These are phyloP conservation scores for Takashimella koratensis DNA, from an alignment of 1,284 basidiomycete species.

Conservation along the genomic window DNA sequence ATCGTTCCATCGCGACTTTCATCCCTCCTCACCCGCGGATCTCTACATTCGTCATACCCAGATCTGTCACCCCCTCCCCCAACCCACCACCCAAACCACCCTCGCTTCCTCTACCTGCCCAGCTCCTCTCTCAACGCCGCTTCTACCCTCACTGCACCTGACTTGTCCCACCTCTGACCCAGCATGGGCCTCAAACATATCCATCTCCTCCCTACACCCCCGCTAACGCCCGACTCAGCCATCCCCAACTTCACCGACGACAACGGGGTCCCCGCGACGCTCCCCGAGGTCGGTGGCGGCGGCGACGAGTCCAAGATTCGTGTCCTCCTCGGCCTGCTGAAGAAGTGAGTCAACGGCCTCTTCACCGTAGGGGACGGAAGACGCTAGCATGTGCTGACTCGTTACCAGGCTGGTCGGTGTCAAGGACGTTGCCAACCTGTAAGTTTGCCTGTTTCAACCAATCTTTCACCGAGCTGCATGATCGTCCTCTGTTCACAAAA, in stretches of 20 bases:
- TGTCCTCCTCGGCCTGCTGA: slow-evolving; percentile 82
- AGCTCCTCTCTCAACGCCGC: slow-evolving; percentile 6
- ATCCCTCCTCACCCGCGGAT: neutral
- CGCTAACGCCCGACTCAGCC: slow-evolving; percentile 12
- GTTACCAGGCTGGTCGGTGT: slow-evolving; percentile 55
- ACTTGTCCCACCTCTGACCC: slow-evolving; percentile 1
- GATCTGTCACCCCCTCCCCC: neutral
- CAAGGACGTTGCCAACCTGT: slow-evolving; percentile 89
- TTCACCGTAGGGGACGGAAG: too few species aligned
- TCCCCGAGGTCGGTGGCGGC: slow-evolving; percentile 67
- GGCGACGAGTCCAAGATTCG: slow-evolving; percentile 85
- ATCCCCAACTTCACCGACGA: slow-evolving; percentile 44
- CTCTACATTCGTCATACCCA: neutral
- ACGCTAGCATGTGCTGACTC: too few species aligned
- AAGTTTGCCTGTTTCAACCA: slow-evolving; percentile 40
- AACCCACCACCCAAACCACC: neutral
- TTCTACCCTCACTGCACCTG: too few species aligned
- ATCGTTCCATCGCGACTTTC: neutral
- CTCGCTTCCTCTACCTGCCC: slow-evolving; percentile 7
- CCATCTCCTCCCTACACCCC: neutral
- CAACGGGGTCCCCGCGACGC: slow-evolving; percentile 53
- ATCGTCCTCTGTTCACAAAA: too few species aligned
- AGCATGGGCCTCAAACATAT: too few species aligned
- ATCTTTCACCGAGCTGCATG: too few species aligned
- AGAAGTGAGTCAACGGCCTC: slow-evolving; percentile 58